Evolutionary conservation across 345 rosid genomes (phyloP), one percentile per base, ranked within the genome.

Genomic region (Brassica rapa): DNA sequence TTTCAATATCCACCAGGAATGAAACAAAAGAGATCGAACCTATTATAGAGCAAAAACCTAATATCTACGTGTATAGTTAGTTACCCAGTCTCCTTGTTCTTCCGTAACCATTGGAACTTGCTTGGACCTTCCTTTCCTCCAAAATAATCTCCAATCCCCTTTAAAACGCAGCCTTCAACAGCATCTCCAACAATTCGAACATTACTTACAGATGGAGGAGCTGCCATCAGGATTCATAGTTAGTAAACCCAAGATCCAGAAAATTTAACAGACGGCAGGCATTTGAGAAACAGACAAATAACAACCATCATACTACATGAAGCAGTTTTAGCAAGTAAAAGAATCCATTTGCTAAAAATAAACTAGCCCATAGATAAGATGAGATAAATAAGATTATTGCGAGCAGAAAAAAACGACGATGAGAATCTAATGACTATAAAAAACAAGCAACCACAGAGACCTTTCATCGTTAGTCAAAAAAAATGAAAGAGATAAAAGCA

Each of bases 51-150:
- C 7, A 16, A 32, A 16, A 63, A 60, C 19, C 1, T 63, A 62
- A 76, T 57, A 64, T 64, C 63, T 59, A 66, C 68, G 60, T 55
- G 53, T 29, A 76, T 80, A 39, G 27, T 76, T 81, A 91, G 27
- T 76, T 81, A 91, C 98, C 98, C 91, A 11, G 85, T 87, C 81
- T 91, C 91, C 77, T 78, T 86, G 83, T 84, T 87, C 84, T 92
- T 90, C 14, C 89, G 87, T 72, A 90, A 82, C 98, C 98, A 94
- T 68, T 94, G 88, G 77, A 90, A 94, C 89, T 88, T 92, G 92
- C 97, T 94, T 19, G 98, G 98, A 77, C 98, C 97, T 79, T 94
- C 98, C 87, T 82, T 86, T 79, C 98, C 98, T 63, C 98, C 98
- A 84, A 94, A 94, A 88, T 94, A 94, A 74, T 88, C 85, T 51